Base-by-base conservation (phyloP, 306 rosid species). In the Quercus cerris region DNA sequence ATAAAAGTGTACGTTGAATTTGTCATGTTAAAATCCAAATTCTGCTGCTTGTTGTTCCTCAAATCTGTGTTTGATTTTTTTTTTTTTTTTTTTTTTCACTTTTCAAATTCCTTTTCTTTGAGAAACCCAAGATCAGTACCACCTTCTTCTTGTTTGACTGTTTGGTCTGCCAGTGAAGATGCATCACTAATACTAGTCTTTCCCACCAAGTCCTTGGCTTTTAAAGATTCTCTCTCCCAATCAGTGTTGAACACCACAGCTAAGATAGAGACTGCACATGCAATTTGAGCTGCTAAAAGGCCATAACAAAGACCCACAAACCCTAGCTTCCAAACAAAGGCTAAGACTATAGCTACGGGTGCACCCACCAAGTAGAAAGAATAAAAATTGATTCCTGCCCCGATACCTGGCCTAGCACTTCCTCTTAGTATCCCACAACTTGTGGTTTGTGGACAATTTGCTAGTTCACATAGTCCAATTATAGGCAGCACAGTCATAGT, bases 351-450 rank as follows among this genome's bases (percentile, higher is more conserved):
- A 0, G 84, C 93, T 76, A 91, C 74, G 3, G 93, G 95, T 13
- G 93, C 95, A 14, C 95, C 95, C 81, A 89, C 95, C 79, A 91
- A 30, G 81, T 91, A 91, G 71, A 91, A 91, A 2, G 95, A 86
- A 11, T 73, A 89, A 35, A 91, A 87, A 75, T 91, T 89, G 6
- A 91, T 85, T 5, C 75, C 86, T 0, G 91, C 95, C 15, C 93
- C 95, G 51, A 86, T 70, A 18, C 93, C 93, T 2, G 95, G 91
- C 81, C 95, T 85, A 5, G 93, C 95, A 81, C 89, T 91, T 18
- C 95, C 95, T 49, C 95, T 91, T 13, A 91, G 82, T 7, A 89
- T 81, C 28, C 95, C 95, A 78, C 91, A 87, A 51, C 93, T 78
- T 25, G 95, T 89, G 4, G 95, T 91, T 70, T 91, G 95, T 4